These are phyloP conservation scores for Colletotrichum salicis DNA, from an alignment of 2,329 filamentous ascomycete genomes.

Conservation along the genomic window DNA sequence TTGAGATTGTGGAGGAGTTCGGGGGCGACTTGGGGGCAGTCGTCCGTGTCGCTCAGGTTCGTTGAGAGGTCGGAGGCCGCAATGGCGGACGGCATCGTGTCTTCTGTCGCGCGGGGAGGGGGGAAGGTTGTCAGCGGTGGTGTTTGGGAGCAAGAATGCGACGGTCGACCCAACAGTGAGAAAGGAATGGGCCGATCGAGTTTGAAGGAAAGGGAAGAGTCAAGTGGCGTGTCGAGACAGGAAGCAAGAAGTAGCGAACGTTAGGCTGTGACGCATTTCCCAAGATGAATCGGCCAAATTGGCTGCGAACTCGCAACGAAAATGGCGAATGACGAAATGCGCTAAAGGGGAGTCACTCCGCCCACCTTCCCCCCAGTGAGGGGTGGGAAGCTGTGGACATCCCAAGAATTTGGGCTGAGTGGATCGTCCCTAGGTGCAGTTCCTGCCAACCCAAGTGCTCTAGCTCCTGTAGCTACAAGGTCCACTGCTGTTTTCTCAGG, in stretches of 20 bases:
- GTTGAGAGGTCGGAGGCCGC: slow-evolving; percentile 36
- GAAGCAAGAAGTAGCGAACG: not conserved
- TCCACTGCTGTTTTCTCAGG: slow-evolving; percentile 26
- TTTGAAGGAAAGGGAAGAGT: not conserved
- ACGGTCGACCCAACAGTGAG: not conserved
- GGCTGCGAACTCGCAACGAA: slow-evolving; percentile 30
- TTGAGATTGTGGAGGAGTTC: slow-evolving; percentile 78
- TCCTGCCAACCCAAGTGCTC: not conserved
- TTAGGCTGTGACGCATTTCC: slow-evolving; percentile 18
- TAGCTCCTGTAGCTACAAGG: slow-evolving; percentile 23
- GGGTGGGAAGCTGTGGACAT: not conserved
- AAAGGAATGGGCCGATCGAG: not conserved
- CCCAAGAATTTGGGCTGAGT: slow-evolving; percentile 19
- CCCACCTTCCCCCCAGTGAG: not conserved
- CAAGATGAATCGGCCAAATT: not conserved
- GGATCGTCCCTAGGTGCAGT: slow-evolving; percentile 16
- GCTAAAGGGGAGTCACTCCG: slow-evolving; percentile 13
- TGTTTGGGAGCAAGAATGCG: not conserved
- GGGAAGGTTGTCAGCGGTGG: slow-evolving; percentile 10
- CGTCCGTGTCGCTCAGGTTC: slow-evolving; percentile 37
- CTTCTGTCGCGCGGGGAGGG: slow-evolving; percentile 17
- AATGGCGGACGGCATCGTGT: slow-evolving; percentile 34
- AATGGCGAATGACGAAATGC: slow-evolving; percentile 36
- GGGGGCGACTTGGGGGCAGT: slow-evolving; percentile 54
- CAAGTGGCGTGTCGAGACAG: not conserved